These are phyloP conservation scores for Colletotrichum chlorophyti DNA, from an alignment of 2,329 filamentous ascomycete genomes.

Conservation along the genomic window DNA sequence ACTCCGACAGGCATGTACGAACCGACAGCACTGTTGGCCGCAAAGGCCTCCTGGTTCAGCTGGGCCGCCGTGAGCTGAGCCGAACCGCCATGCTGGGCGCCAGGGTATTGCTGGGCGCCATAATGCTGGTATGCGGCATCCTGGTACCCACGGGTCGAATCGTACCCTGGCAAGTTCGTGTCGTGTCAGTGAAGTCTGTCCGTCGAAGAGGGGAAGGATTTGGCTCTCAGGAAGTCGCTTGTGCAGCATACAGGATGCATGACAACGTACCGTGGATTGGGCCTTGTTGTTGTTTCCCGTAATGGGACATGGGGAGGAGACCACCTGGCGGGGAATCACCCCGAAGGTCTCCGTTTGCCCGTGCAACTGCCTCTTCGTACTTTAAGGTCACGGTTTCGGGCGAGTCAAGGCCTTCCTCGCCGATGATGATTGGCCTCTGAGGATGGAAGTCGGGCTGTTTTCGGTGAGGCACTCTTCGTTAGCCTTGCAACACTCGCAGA, in stretches of 20 bases:
- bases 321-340: constrained; percentile 61
- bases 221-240: neutral
- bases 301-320: constrained; percentile 75
- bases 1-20: constrained; percentile 66
- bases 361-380: constrained; percentile 62
- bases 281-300: constrained; percentile 79
- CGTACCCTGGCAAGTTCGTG: constrained; percentile 53
- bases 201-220: neutral
- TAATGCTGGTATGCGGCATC: constrained; percentile 63
- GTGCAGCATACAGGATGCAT: too few species aligned
- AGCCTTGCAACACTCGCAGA: constrained; percentile 26
- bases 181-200: neutral
- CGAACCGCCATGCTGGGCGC: constrained; percentile 48
- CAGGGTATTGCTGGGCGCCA: constrained; percentile 51
- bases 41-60: constrained; percentile 63
- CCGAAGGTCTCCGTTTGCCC: constrained; percentile 58
- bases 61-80: constrained; percentile 55
- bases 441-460: constrained; percentile 58
- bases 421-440: constrained; percentile 63
- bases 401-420: constrained; percentile 62
- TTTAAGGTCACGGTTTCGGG: constrained; percentile 62
- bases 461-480: constrained; percentile 29
- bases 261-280: constrained; percentile 79
- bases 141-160: constrained; percentile 66
- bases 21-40: constrained; percentile 67